phyloP scores from a whole-genome alignment of 495 filamentous ascomycete species.

The Aspergillus ellipticus region DNA sequence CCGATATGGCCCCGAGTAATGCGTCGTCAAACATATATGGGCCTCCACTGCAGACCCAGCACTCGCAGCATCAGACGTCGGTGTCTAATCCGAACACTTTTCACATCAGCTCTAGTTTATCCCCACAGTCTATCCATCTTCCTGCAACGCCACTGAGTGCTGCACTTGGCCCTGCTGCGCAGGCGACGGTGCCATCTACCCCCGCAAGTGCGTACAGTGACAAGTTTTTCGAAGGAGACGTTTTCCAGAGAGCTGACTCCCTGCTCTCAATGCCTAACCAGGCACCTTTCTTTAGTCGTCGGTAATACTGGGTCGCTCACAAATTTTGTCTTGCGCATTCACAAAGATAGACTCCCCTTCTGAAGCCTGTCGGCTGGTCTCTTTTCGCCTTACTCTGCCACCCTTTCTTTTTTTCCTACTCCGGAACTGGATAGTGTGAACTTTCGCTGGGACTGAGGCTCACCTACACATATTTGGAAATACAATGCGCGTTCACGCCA shows the following conservation, averaged over 20 bases:
- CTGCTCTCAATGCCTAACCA: slow-evolving; percentile 57
- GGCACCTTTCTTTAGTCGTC: slow-evolving; percentile 37
- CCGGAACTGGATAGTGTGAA: background rate
- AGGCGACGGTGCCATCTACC: slow-evolving; percentile 81
- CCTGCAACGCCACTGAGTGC: slow-evolving; percentile 75
- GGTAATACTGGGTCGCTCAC: slow-evolving; percentile 18
- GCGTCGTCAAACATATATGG: slow-evolving; percentile 35
- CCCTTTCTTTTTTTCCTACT: background rate
- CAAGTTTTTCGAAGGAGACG: slow-evolving; percentile 62
- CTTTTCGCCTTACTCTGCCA: background rate
- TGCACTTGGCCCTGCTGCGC: slow-evolving; percentile 80
- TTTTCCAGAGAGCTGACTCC: slow-evolving; percentile 72
- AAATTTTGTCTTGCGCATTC: background rate
- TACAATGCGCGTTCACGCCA: background rate
- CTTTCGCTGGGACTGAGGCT: background rate
- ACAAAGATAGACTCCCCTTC: background rate
- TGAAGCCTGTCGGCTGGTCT: background rate
- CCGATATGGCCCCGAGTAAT: slow-evolving; percentile 34
- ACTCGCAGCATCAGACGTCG: slow-evolving; percentile 33
- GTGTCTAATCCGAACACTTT: slow-evolving; percentile 28
- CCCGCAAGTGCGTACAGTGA: slow-evolving; percentile 65
- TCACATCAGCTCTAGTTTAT: slow-evolving; percentile 31
- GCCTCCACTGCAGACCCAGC: slow-evolving; percentile 34
- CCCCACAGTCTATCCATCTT: slow-evolving; percentile 41
- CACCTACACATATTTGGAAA: background rate